These are phyloP conservation scores for Dactylis glomerata DNA, from an alignment of 176 grass and related monocot species.

Conservation along the genomic window DNA sequence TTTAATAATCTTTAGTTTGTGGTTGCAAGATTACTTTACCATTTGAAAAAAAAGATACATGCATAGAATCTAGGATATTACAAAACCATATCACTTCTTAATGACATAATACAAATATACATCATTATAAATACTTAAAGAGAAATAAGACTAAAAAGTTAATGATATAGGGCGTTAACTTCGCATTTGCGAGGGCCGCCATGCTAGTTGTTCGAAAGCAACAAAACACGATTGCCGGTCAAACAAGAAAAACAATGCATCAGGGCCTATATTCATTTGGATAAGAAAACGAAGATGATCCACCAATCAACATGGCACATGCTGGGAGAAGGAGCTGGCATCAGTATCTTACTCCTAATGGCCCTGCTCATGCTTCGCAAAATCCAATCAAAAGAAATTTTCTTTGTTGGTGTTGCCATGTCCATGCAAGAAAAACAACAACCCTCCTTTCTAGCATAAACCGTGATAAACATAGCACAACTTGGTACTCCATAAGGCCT, in stretches of 20 bases:
- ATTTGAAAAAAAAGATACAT: no score
- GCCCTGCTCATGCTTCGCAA: neutral
- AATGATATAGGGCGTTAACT: no score
- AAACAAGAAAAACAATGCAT: neutral
- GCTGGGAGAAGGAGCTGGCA: neutral
- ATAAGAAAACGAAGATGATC: slow-evolving; percentile 2
- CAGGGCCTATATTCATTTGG: neutral
- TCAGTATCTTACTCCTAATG: neutral
- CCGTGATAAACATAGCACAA: neutral
- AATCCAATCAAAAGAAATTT: neutral
- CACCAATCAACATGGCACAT: neutral
- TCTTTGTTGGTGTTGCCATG: neutral
- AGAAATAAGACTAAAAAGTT: no score
- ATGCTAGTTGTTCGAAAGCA: neutral
- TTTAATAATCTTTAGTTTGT: no score
- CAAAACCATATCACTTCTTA: no score
- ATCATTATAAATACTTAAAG: no score
- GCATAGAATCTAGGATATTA: no score
- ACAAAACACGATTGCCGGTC: neutral
- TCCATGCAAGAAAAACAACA: neutral
- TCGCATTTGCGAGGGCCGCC: no score
- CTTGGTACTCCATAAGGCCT: neutral
- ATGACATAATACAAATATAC: no score
- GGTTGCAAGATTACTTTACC: no score
- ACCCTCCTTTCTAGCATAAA: neutral